Base-by-base conservation (phyloP, 306 rosid species). In the Cicer chorassanicum region DNA sequence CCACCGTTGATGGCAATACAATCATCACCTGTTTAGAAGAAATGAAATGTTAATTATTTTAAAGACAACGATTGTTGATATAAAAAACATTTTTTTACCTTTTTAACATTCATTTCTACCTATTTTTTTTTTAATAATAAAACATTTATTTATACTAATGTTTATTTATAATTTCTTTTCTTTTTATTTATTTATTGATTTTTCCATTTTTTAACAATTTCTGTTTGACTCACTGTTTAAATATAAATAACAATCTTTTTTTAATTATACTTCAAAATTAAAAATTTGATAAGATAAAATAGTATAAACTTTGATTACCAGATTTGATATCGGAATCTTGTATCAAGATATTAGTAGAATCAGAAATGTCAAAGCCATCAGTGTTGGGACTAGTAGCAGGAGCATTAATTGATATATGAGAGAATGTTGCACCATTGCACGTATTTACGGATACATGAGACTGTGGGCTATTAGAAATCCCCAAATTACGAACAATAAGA, bases 331-430 rank as follows among this genome's bases (percentile, higher is more conserved):
- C 2, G 6, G 88, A 79, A 40, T 80, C n/a, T 2, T 15, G 5
- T 3, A 87, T 73, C 9, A 5, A 2, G 0, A 87, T 9, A 29
- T 84, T 69, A n/a, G n/a, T 48, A 1, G 88, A 87, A n/a, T 0
- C 0, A 36, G 86, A 1, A 10, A 87, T 61, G 7, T 82, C 81
- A 51, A 87, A 39, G 0, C 90, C 88, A 70, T 87, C 88, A 0
- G 90, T 87, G 75, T 87, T 87, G 1, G 88, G 88, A 13, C 90
- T 84, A 0, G 71, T 2, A 8, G 1, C 15, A 29, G 90, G 90
- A n/a, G 90, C 81, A 43, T 1, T 6, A 15, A 84, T 59, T 0
- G 4, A 2, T 3, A 87, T 65, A 16, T 49, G 0, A 5, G 46
- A 57, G 12, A 87, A 70, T 3, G 3, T 15, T 0, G 21, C 82